Evolutionary conservation across 2,329 filamentous ascomycete genomes (phyloP).

Genomic region (Celoporthe dispersa): DNA sequence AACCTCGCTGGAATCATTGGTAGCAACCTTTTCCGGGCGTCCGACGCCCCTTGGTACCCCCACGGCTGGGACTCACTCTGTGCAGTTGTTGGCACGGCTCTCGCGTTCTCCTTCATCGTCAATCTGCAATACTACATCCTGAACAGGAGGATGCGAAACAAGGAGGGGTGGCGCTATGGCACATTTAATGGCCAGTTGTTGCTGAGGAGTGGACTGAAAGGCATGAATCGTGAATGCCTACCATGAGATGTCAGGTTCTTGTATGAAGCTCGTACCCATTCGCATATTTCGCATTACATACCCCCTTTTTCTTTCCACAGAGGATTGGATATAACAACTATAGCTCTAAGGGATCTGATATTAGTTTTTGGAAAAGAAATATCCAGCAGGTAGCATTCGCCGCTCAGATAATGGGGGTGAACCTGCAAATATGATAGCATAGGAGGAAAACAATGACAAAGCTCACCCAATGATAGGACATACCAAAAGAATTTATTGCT

Average conservation of each 20-base stretch:
- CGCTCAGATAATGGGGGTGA: neutral
- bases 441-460: neutral
- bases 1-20: conserved; percentile 66
- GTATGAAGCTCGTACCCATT: neutral
- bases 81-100: conserved; percentile 15
- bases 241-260: neutral
- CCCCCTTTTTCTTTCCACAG: neutral
- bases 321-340: neutral
- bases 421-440: no score
- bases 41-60: conserved; percentile 42
- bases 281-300: neutral
- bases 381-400: neutral
- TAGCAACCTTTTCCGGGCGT: conserved; percentile 60
- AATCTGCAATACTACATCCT: conserved; percentile 16
- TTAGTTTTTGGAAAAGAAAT: no score
- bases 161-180: conserved; percentile 11
- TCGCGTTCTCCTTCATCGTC: conserved; percentile 13
- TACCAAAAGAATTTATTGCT: neutral
- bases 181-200: neutral
- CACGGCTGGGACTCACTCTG: conserved; percentile 23
- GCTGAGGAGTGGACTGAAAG: neutral
- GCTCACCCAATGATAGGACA: neutral
- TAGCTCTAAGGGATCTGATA: no score
- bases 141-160: conserved; percentile 12
- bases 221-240: no score